Conservation (phyloP, 306 rosid genomes). For the Vigna trinervia region DNA sequence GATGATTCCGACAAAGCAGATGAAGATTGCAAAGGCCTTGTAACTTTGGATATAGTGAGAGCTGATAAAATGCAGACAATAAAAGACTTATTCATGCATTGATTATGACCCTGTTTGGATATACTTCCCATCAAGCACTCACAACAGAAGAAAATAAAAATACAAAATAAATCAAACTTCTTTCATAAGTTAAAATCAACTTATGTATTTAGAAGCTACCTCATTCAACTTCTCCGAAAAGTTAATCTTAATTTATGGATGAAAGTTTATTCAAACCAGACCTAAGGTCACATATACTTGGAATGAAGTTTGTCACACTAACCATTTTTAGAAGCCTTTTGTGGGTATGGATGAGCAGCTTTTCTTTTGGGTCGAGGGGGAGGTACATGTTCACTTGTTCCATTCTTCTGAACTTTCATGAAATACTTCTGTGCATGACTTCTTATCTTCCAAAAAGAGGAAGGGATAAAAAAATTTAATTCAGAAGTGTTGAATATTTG, state of each 20-base stretch:
- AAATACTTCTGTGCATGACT: slow-evolving; percentile 93
- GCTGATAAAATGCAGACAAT: slow-evolving; percentile 45
- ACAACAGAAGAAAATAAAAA: too few species aligned
- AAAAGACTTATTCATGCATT: slow-evolving; percentile 11
- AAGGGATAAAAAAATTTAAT: slow-evolving; percentile 7
- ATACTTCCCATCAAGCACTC: neutral
- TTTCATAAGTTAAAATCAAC: neutral
- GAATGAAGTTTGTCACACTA: slow-evolving; percentile 20
- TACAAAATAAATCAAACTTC: neutral
- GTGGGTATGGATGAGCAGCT: slow-evolving; percentile 62
- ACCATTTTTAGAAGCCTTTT: slow-evolving; percentile 64
- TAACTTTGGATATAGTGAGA: slow-evolving; percentile 50
- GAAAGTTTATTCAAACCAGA: neutral
- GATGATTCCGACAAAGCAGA: slow-evolving; percentile 54
- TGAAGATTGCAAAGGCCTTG: slow-evolving; percentile 55
- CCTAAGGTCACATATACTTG: slow-evolving; percentile 2
- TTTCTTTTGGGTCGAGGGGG: slow-evolving; percentile 91
- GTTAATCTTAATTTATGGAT: neutral
- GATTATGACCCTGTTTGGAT: neutral
- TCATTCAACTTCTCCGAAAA: neutral
- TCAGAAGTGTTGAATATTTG: neutral
- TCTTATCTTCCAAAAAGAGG: slow-evolving; percentile 62
- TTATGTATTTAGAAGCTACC: neutral
- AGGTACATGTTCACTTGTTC: slow-evolving; percentile 82
- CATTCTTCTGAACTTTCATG: slow-evolving; percentile 82